These are phyloP conservation scores for Suillus ampliporus DNA, from an alignment of 768 basidiomycete genomes.

Conservation along the genomic window DNA sequence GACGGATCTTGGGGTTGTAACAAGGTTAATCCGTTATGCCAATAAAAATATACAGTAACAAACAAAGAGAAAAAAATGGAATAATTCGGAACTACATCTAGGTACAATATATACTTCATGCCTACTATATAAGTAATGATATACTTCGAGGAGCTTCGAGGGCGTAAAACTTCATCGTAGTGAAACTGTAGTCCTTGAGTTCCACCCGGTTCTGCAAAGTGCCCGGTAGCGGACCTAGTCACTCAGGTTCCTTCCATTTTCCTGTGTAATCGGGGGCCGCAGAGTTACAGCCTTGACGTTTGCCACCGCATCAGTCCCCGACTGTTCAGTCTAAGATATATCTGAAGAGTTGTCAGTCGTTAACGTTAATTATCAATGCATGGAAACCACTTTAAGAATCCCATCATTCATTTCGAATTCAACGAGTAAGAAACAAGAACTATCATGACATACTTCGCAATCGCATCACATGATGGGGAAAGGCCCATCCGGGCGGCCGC, in stretches of 20 bases:
- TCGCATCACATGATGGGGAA: neutral
- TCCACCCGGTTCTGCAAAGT: neutral
- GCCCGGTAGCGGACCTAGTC: neutral
- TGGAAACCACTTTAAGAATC: conserved; percentile 1
- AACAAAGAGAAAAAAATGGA: conserved; percentile 2
- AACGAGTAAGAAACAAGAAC: neutral
- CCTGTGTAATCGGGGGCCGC: neutral
- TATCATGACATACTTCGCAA: neutral
- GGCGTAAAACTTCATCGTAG: neutral
- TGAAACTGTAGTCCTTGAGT: too few species aligned
- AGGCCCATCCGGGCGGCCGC: too few species aligned
- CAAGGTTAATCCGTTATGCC: conserved; percentile 1
- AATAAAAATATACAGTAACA: neutral
- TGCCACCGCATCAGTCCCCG: neutral
- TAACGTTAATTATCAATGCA: neutral
- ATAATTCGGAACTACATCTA: conserved; percentile 1
- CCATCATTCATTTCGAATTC: conserved; percentile 3
- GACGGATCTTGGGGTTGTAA: conserved; percentile 2
- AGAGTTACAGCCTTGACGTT: neutral
- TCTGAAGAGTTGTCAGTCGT: neutral
- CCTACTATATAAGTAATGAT: neutral
- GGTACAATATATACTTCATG: neutral
- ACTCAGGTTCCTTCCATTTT: neutral
- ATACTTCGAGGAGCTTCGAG: neutral
- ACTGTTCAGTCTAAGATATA: too few species aligned